Percentiles rank a stretch among this genome's conserved stretches.
Evolutionary conservation across 441 rosid genomes (phyloP).

Genomic region (Gossypium aridum): DNA sequence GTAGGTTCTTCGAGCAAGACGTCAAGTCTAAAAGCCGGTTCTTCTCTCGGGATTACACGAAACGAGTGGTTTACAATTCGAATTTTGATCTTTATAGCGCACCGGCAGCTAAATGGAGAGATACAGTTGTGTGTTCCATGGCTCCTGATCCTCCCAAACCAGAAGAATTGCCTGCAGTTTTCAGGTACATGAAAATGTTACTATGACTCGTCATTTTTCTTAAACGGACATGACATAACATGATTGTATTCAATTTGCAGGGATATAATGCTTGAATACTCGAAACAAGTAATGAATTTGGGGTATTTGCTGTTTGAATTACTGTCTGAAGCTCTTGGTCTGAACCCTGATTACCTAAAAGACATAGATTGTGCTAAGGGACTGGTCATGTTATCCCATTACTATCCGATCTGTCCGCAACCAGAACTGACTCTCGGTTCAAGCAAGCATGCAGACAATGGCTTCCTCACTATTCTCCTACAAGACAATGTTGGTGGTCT

Average conservation of each 20-base stretch:
- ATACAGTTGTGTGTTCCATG: not conserved
- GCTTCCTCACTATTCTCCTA: constrained; percentile 26
- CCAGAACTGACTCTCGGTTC: constrained; percentile 27
- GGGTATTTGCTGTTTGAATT: constrained; percentile 29
- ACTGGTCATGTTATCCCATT: constrained; percentile 24
- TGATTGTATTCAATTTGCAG: not conserved
- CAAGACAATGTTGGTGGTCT: constrained; percentile 33
- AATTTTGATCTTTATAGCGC: constrained; percentile 6
- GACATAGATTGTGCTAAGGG: constrained; percentile 22
- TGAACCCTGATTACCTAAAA: constrained; percentile 10
- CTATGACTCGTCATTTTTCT: no score
- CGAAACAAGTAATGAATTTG: constrained; percentile 20
- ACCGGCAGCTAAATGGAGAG: constrained; percentile 6
- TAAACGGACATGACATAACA: not conserved
- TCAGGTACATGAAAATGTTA: not conserved
- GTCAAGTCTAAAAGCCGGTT: not conserved
- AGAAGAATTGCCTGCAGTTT: constrained; percentile 2
- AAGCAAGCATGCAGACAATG: constrained; percentile 23
- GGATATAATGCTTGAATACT: constrained; percentile 20
- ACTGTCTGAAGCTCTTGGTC: constrained; percentile 41
- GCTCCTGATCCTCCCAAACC: constrained; percentile 6
- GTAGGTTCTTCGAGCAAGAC: constrained; percentile 30
- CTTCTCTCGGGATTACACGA: constrained; percentile 8
- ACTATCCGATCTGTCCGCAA: constrained; percentile 33
- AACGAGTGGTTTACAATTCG: constrained; percentile 6